Evolutionary conservation across 768 basidiomycete species (phyloP).

Genomic region (Leucosporidium scottii): DNA sequence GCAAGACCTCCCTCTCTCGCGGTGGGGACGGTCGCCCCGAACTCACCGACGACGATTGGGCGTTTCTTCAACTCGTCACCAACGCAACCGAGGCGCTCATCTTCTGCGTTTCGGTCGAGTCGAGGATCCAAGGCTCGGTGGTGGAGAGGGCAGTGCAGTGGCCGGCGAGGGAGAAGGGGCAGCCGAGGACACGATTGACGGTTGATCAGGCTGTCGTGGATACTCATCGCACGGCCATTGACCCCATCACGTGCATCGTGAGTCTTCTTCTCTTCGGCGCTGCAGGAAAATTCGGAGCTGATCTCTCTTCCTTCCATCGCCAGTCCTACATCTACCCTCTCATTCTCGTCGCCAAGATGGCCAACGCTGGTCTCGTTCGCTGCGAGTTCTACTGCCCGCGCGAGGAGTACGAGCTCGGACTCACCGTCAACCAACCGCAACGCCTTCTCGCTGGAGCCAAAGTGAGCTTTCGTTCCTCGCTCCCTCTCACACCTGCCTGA

Average conservation of each 20-base stretch:
- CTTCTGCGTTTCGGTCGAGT: not conserved
- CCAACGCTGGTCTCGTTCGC: constrained; percentile 7
- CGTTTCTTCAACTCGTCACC: not conserved
- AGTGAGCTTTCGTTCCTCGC: not conserved
- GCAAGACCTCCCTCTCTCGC: not conserved
- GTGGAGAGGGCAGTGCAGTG: not conserved
- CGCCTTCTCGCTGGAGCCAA: not conserved
- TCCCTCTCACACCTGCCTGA: not conserved
- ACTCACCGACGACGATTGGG: constrained; percentile 3
- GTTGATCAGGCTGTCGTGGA: not conserved
- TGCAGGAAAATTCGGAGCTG: not conserved
- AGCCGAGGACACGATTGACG: not conserved
- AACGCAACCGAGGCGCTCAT: not conserved
- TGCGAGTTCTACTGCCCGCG: not conserved
- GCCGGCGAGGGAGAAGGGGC: not conserved
- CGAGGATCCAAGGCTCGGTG: not conserved
- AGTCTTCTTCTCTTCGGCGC: not conserved
- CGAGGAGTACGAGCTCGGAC: not conserved
- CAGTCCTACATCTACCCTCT: constrained; percentile 2
- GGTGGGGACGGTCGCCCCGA: not conserved
- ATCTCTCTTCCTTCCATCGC: not conserved
- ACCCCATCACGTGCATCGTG: constrained; percentile 6
- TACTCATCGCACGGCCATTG: not conserved
- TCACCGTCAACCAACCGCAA: not conserved
- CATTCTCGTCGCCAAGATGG: constrained; percentile 10